Conservation (phyloP, 192 early-diverging fungal genomes). For the Rhizophagus sp. region DNA sequence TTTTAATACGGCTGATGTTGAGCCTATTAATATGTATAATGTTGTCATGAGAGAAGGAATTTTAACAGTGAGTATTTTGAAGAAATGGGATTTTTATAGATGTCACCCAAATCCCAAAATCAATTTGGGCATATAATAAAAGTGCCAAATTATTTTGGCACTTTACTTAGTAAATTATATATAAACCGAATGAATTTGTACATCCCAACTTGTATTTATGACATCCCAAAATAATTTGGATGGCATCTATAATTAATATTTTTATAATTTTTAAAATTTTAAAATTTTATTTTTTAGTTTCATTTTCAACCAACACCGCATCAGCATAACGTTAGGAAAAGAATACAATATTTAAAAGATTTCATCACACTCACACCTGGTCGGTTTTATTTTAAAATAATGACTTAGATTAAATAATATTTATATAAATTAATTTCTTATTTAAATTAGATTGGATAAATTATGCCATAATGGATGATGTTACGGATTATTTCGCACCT, state of each 20-base stretch:
- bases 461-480: conserved; percentile 94
- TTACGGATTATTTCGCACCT: conserved; percentile 91
- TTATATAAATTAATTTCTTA: background rate
- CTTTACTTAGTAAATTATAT: too few relatives aligned
- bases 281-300: conserved; percentile 53
- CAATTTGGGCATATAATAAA: too few relatives aligned
- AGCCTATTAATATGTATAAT: conserved; percentile 67
- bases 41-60: conserved; percentile 72
- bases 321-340: conserved; percentile 78
- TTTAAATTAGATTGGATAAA: conserved; percentile 84
- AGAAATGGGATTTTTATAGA: background rate
- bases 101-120: too few relatives aligned
- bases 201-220: too few relatives aligned
- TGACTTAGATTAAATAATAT: conserved; percentile 14
- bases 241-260: too few relatives aligned
- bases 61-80: conserved; percentile 51
- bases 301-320: conserved; percentile 80
- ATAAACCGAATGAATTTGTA: too few relatives aligned
- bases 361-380: conserved; percentile 85
- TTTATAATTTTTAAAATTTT: background rate
- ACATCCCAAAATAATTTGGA: too few relatives aligned
- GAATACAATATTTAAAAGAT: conserved; percentile 81
- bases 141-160: too few relatives aligned
- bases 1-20: conserved; percentile 57
- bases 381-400: conserved; percentile 30